These are phyloP conservation scores for Geosiphon pyriformis DNA, from an alignment of 192 early-diverging fungal genomes.

Conservation along the genomic window DNA sequence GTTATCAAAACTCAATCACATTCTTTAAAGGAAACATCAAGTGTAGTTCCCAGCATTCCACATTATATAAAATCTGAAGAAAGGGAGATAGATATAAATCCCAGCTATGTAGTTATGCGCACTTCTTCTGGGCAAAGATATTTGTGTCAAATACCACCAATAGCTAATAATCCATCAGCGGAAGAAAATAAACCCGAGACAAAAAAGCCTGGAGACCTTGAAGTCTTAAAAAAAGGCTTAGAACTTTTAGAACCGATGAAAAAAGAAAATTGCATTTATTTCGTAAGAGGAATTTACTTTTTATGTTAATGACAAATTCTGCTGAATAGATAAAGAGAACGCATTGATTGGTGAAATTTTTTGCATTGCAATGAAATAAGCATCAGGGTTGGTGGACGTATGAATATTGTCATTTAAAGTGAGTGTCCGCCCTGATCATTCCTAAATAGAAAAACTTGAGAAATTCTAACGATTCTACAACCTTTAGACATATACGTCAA, in stretches of 20 bases:
- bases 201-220: constrained; percentile 31
- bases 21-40: constrained; percentile 14
- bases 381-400: constrained; percentile 67
- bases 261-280: constrained; percentile 46
- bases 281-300: constrained; percentile 15
- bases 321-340: neutral
- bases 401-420: constrained; percentile 71
- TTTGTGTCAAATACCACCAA: constrained; percentile 50
- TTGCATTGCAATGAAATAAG: constrained; percentile 25
- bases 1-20: neutral
- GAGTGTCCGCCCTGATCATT: neutral
- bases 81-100: neutral
- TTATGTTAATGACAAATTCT: neutral
- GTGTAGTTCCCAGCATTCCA: neutral
- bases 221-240: constrained; percentile 48
- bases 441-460: too few species aligned
- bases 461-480: neutral
- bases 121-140: constrained; percentile 39
- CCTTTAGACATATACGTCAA: constrained; percentile 49
- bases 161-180: constrained; percentile 25
- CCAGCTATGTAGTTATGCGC: constrained; percentile 37
- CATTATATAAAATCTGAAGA: neutral
- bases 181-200: constrained; percentile 26
- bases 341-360: constrained; percentile 12
- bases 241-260: constrained; percentile 48